Evolutionary conservation across 2,329 filamentous ascomycete genomes (phyloP).

Genomic region (Nigrospora sphaerica): DNA sequence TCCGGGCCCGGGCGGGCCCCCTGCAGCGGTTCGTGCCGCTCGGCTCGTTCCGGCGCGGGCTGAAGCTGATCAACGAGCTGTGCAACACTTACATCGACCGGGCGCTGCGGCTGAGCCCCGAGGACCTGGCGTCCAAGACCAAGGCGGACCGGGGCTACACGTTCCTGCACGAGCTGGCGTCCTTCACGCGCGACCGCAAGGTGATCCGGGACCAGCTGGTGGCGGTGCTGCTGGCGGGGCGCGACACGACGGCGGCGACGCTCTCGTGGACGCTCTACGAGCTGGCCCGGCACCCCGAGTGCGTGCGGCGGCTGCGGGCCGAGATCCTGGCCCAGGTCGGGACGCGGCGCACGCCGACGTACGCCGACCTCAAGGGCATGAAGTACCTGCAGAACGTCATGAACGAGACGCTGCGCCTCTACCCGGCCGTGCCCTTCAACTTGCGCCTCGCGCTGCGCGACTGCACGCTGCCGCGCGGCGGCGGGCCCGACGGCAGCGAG

Average conservation of each 20-base stretch:
- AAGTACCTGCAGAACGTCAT: conserved; percentile 69
- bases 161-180: conserved; percentile 79
- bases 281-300: conserved; percentile 62
- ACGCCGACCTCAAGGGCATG: conserved; percentile 80
- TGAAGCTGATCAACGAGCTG: conserved; percentile 68
- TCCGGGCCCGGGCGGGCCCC: conserved; percentile 58
- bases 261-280: conserved; percentile 81
- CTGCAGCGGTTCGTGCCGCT: conserved; percentile 58
- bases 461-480: conserved; percentile 67
- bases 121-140: conserved; percentile 66
- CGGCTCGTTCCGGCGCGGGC: conserved; percentile 51
- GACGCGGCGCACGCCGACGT: conserved; percentile 55
- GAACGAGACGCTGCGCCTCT: conserved; percentile 71
- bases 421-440: conserved; percentile 75
- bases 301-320: conserved; percentile 59
- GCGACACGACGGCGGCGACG: conserved; percentile 79
- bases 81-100: conserved; percentile 72
- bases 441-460: conserved; percentile 64
- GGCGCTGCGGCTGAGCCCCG: conserved; percentile 59
- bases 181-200: conserved; percentile 64
- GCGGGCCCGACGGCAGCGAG: conserved; percentile 52
- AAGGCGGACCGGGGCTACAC: conserved; percentile 70
- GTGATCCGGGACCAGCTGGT: conserved; percentile 81
- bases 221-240: conserved; percentile 73
- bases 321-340: conserved; percentile 69